Conservation (phyloP, 495 filamentous ascomycete genomes). For the Pseudoneurospora amorphoporcata region DNA sequence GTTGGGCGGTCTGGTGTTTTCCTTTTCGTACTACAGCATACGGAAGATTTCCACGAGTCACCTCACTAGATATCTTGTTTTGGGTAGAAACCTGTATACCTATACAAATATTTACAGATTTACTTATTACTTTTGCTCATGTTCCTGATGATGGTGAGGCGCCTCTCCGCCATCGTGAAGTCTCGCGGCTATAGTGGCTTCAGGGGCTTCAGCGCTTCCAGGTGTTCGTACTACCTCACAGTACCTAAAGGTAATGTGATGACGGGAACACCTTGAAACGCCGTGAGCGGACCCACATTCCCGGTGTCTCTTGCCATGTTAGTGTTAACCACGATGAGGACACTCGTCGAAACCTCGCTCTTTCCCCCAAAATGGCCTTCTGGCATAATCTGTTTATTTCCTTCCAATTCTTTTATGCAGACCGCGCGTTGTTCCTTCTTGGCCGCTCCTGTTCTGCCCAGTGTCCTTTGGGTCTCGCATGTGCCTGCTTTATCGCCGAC, state of each 20-base stretch:
- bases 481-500: background rate
- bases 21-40: background rate
- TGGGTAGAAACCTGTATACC: background rate
- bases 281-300: too few species aligned
- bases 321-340: background rate
- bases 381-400: background rate
- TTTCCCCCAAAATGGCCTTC: rapidly evolving
- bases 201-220: background rate
- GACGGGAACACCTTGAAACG: too few species aligned
- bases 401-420: background rate
- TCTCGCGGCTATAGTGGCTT: background rate
- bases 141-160: background rate
- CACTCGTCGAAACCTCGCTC: background rate
- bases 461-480: background rate
- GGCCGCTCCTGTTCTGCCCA: background rate
- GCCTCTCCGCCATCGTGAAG: background rate
- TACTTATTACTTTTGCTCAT: background rate
- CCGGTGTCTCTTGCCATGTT: background rate
- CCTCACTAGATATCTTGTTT: background rate
- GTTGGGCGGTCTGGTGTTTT: background rate
- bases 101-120: background rate
- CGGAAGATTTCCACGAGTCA: background rate
- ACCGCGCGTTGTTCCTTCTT: background rate
- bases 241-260: background rate
- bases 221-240: background rate